phyloP scores from a whole-genome alignment of 164 flowering plant genomes.

The Stephania japonica region DNA sequence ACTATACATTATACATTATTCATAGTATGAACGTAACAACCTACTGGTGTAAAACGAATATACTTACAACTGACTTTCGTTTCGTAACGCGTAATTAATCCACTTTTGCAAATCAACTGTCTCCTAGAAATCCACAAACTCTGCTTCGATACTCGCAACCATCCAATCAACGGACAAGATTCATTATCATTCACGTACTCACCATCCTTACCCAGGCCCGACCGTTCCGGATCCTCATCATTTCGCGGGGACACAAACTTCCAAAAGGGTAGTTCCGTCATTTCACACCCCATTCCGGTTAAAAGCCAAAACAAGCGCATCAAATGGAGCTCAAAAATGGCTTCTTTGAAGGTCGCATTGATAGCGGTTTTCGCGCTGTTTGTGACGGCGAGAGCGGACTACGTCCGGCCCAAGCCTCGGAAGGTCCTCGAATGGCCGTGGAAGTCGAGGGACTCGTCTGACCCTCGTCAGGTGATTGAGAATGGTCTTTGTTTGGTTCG shows the following conservation, averaged over 20 bases:
- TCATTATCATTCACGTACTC: background rate
- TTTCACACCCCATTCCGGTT: background rate
- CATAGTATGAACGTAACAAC: too few species aligned
- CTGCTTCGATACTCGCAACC: background rate
- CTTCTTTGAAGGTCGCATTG: constrained; percentile 12
- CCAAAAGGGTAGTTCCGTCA: background rate
- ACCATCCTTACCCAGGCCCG: background rate
- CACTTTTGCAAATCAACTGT: background rate
- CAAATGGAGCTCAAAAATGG: constrained; percentile 16
- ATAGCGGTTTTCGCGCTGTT: constrained; percentile 19
- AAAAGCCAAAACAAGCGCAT: background rate
- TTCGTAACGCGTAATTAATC: background rate
- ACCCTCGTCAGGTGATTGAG: constrained; percentile 61
- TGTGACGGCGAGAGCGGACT: constrained; percentile 32
- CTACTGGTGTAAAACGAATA: too few species aligned
- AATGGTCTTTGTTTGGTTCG: background rate
- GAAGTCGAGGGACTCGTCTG: constrained; percentile 32
- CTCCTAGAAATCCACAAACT: background rate
- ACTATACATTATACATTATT: too few species aligned
- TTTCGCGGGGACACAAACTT: background rate
- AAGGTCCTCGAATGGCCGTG: constrained; percentile 44
- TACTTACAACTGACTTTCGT: too few species aligned
- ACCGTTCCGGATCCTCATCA: background rate
- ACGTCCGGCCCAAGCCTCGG: constrained; percentile 72
- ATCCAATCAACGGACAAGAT: background rate